Conservation (phyloP, 495 filamentous ascomycete species). For the Platismatia glauca region DNA sequence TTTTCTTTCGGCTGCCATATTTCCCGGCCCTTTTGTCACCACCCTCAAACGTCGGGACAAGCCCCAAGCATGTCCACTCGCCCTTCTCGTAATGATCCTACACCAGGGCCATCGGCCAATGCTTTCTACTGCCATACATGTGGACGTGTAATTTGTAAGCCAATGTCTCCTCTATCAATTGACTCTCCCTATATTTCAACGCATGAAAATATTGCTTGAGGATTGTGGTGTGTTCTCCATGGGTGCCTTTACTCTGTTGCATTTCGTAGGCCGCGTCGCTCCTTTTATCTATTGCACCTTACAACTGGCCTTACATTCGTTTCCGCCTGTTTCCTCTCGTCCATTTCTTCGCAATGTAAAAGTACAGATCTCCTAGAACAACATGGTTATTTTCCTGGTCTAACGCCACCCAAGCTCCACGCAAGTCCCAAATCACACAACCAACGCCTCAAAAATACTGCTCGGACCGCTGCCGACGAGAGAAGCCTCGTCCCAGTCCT, state of each 20-base stretch:
- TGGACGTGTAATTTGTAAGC: conserved; percentile 22
- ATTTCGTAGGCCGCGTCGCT: not conserved
- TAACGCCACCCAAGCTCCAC: conserved; percentile 6
- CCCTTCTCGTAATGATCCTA: conserved; percentile 8
- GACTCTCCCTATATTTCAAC: too few species aligned
- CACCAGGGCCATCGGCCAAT: conserved; percentile 5
- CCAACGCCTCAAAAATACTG: conserved; percentile 23
- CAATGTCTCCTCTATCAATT: not conserved
- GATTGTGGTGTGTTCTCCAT: not conserved
- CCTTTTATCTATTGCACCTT: not conserved
- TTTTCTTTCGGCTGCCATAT: not conserved
- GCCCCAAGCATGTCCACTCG: conserved; percentile 8
- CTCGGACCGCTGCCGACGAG: conserved; percentile 19
- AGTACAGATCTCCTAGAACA: not conserved
- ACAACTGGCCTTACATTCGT: not conserved
- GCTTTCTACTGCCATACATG: conserved; percentile 21
- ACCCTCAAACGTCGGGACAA: too few species aligned
- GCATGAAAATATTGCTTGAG: too few species aligned
- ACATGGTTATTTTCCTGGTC: not conserved
- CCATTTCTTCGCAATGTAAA: not conserved
- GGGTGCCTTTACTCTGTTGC: not conserved
- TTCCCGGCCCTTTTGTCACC: not conserved
- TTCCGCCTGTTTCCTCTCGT: not conserved
- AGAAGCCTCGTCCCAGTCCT: conserved; percentile 13
- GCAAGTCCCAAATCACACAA: conserved; percentile 16